phyloP scores from a whole-genome alignment of 805 yeast genomes.

The Ascoidea tarda region DNA sequence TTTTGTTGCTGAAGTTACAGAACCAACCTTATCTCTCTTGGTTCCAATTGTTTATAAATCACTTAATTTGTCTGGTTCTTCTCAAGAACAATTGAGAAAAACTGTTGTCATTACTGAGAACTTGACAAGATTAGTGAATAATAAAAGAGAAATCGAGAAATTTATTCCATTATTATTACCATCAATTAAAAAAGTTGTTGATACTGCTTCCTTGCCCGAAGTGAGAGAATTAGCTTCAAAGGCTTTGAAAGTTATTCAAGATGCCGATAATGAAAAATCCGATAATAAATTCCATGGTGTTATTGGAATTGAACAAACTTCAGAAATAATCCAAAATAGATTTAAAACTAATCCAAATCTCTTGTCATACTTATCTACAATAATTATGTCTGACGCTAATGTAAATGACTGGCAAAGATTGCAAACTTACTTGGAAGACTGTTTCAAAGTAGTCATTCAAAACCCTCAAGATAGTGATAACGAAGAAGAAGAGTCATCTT shows the following conservation, averaged over 20 bases:
- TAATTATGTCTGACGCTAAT: constrained; percentile 49
- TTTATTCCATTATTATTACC: constrained; percentile 82
- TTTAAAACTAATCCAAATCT: constrained; percentile 12
- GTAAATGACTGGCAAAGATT: constrained; percentile 62
- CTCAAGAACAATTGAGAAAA: constrained; percentile 94
- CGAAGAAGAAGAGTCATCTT: constrained; percentile 10
- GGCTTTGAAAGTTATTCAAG: constrained; percentile 70
- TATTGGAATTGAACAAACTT: constrained; percentile 41
- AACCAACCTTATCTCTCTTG: constrained; percentile 78
- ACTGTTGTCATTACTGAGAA: constrained; percentile 94
- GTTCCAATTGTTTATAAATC: constrained; percentile 91
- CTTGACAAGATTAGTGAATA: constrained; percentile 87
- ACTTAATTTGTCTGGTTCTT: constrained; percentile 69
- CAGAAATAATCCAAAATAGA: constrained; percentile 22
- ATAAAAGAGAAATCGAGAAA: constrained; percentile 79
- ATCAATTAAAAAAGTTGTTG: constrained; percentile 78
- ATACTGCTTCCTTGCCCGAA: constrained; percentile 89
- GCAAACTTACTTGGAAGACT: constrained; percentile 31
- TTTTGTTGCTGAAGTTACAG: constrained; percentile 96
- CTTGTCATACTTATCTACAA: constrained; percentile 33
- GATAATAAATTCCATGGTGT: constrained; percentile 72
- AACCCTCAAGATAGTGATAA: constrained; percentile 7
- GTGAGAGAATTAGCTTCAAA: constrained; percentile 87
- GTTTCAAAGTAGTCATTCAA: constrained; percentile 16
- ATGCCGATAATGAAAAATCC: constrained; percentile 54